Base-by-base conservation (phyloP, 2,329 filamentous ascomycete species). In the Diaporthe sp. region DNA sequence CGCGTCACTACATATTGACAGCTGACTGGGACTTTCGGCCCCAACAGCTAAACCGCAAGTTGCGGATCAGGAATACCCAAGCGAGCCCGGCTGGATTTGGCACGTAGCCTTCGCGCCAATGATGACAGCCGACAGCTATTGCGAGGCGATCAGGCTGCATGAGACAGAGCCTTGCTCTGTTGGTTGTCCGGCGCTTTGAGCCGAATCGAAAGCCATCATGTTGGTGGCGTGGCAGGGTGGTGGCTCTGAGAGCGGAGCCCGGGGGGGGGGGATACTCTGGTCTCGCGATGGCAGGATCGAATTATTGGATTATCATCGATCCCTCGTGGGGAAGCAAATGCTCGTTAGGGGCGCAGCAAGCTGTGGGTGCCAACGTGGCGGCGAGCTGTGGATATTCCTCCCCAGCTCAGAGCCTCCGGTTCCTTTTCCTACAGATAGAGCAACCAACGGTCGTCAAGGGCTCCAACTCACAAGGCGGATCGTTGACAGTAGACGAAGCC, bases 331-430 rank as follows among this genome's bases (percentile, higher is more conserved):
- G 39, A 53, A 44, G 39, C 22, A 62, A 15, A 73, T 55, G 58
- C 58, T 73, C 46, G 46, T 31, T 17, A 62, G 71, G 42, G 71
- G 71, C 71, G 71, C 71, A 73, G 71, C 71, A 65, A 19, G 71
- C 57, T 39, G 28, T 49, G 39, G 19, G 39, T 46, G 42, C 34
- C 58, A 53, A 37, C 12, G 58, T 53, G 46, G 62, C 62, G 62
- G 46, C 62, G 31, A 53, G 46, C 46, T 39, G 62, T 53, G 49
- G 46, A 53, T 25, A 53, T 25, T 5, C 22, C 34, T 39, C 22
- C 62, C 44, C 12, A 37, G 44, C 44, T 37, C 62, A 53, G 62
- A 25, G 42, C 42, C 44, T 67, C 62, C 28, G 5, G n/a, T 65
- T 34, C 28, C 62, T 25, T 62, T 31, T 10, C 58, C 58, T 1